phyloP scores from a whole-genome alignment of 441 rosid genomes.

The Populus tomentosa region DNA sequence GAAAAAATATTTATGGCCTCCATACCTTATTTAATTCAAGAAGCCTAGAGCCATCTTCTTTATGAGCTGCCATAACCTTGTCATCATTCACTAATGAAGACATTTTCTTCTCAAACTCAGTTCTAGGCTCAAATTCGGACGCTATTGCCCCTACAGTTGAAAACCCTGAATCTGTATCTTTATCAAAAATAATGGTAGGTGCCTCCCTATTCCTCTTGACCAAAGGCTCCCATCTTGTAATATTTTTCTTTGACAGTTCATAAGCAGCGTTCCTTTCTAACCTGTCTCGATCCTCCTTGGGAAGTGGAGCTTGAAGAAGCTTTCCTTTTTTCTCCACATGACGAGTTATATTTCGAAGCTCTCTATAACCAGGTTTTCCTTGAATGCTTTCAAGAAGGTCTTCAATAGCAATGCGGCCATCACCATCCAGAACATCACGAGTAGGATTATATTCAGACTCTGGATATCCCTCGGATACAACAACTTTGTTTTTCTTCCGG shows the following conservation, averaged over 20 bases:
- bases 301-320: constrained; percentile 71
- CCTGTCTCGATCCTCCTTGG: constrained; percentile 61
- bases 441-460: constrained; percentile 90
- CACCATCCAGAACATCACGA: constrained; percentile 72
- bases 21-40: constrained; percentile 83
- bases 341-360: constrained; percentile 49
- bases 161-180: constrained; percentile 63
- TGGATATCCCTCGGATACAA: constrained; percentile 70
- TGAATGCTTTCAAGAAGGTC: constrained; percentile 70
- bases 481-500: constrained; percentile 45
- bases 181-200: constrained; percentile 65
- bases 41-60: constrained; percentile 77
- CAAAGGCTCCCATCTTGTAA: constrained; percentile 68
- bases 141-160: constrained; percentile 96
- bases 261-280: constrained; percentile 71
- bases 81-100: constrained; percentile 61
- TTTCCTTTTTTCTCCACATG: constrained; percentile 46
- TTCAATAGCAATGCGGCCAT: constrained; percentile 45
- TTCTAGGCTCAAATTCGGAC: constrained; percentile 86
- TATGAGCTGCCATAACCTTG: constrained; percentile 67
- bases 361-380: constrained; percentile 51
- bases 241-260: constrained; percentile 52
- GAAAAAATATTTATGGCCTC: constrained; percentile 7
- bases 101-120: constrained; percentile 89
- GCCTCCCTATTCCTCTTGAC: constrained; percentile 89